A percentile compares a stretch with the other conserved stretches of the same genome.
These are phyloP conservation scores for Solanum pimpinellifolium DNA, from an alignment of 257 asterid species.

Conservation along the genomic window DNA sequence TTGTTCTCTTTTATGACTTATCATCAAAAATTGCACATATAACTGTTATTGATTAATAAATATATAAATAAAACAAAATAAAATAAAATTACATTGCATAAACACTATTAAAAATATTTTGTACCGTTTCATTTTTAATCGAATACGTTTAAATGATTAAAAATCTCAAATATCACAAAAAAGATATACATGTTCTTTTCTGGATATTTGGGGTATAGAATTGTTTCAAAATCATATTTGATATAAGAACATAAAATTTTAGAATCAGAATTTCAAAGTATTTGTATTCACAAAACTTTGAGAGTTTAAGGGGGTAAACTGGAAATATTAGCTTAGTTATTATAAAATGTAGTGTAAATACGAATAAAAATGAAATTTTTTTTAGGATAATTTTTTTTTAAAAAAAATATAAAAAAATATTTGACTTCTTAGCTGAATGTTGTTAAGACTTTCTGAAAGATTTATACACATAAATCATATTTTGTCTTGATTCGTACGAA, in stretches of 20 bases:
- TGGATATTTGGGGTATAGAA: not conserved
- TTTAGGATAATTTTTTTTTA: too few relatives aligned
- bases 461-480: too few relatives aligned
- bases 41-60: not conserved
- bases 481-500: too few relatives aligned
- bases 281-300: not conserved
- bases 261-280: not conserved
- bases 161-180: not conserved
- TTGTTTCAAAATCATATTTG: not conserved
- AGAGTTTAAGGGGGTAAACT: not conserved
- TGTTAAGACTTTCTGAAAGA: too few relatives aligned
- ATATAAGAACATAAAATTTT: not conserved
- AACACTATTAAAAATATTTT: accelerated
- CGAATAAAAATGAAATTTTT: too few relatives aligned
- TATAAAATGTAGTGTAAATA: too few relatives aligned
- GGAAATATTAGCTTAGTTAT: too few relatives aligned
- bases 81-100: not conserved
- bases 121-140: not conserved
- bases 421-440: too few relatives aligned
- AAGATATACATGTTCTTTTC: not conserved
- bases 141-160: not conserved
- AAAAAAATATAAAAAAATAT: too few relatives aligned
- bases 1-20: not conserved
- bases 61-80: not conserved
- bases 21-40: not conserved